These are phyloP conservation scores for Russula sp. DNA, from an alignment of 768 basidiomycete genomes.

Conservation along the genomic window DNA sequence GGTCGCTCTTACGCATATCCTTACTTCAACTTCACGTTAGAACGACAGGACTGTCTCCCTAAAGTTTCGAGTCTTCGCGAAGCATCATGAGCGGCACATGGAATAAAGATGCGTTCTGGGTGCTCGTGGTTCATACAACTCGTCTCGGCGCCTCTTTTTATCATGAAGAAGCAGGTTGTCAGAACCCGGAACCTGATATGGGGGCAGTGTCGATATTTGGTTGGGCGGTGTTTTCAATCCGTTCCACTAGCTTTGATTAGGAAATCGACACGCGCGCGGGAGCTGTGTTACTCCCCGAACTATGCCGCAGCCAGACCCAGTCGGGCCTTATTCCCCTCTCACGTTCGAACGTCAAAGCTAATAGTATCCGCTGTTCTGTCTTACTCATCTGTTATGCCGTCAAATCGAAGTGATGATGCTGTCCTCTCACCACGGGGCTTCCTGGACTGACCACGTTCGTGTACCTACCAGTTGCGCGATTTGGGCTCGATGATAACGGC, in stretches of 20 bases:
- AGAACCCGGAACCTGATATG: background rate
- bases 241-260: background rate
- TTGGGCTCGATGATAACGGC: slow-evolving; percentile 2
- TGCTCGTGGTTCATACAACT: background rate
- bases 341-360: slow-evolving; percentile 1
- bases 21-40: background rate
- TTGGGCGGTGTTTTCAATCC: background rate
- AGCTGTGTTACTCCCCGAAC: background rate
- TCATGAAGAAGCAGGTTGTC: no score
- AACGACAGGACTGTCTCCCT: background rate
- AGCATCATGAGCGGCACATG: background rate
- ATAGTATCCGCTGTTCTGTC: background rate
- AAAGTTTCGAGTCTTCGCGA: background rate
- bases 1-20: background rate
- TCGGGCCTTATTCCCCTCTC: slow-evolving; percentile 1
- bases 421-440: background rate
- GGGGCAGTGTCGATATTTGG: background rate
- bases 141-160: background rate
- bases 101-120: background rate
- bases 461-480: background rate
- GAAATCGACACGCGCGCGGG: background rate
- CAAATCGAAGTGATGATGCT: background rate
- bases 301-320: background rate
- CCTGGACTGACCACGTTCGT: slow-evolving; percentile 7
- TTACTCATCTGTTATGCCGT: background rate